Evolutionary conservation across 805 yeast genomes (phyloP).

Genomic region (Metschnikowia henanensis): DNA sequence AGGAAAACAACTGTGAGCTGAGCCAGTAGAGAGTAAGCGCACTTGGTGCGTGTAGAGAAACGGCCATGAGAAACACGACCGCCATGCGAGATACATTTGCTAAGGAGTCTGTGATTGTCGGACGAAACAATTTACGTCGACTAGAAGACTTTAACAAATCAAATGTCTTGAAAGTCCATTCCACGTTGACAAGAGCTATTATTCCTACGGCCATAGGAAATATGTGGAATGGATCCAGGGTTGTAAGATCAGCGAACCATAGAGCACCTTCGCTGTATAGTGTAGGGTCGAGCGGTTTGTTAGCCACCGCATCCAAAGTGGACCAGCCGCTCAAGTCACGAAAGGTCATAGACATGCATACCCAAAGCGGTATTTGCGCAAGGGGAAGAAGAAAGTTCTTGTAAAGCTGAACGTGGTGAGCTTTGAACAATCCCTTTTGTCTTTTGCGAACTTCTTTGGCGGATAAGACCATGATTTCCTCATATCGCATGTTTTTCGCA

Average conservation of each 20-base stretch:
- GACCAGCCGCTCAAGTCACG: slow-evolving; percentile 75
- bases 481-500: slow-evolving; percentile 57
- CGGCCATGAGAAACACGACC: slow-evolving; percentile 76
- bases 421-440: slow-evolving; percentile 68
- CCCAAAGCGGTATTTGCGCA: slow-evolving; percentile 87
- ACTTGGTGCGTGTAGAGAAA: slow-evolving; percentile 83
- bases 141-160: slow-evolving; percentile 43
- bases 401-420: slow-evolving; percentile 74
- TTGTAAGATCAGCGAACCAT: slow-evolving; percentile 62
- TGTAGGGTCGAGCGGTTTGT: slow-evolving; percentile 49
- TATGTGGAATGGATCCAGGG: slow-evolving; percentile 58
- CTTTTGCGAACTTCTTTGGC: slow-evolving; percentile 77
- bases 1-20: slow-evolving; percentile 76
- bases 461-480: slow-evolving; percentile 72
- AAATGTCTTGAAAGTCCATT: slow-evolving; percentile 74
- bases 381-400: slow-evolving; percentile 74
- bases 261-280: slow-evolving; percentile 54
- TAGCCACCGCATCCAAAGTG: slow-evolving; percentile 41
- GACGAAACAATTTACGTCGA: slow-evolving; percentile 46
- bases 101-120: slow-evolving; percentile 61
- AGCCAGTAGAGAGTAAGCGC: slow-evolving; percentile 89
- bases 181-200: slow-evolving; percentile 72
- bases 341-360: slow-evolving; percentile 71
- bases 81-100: slow-evolving; percentile 73
- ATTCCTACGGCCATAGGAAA: slow-evolving; percentile 75